These are phyloP conservation scores for Vitis hybrid DNA, from an alignment of 177 flowering plant species.

Conservation along the genomic window DNA sequence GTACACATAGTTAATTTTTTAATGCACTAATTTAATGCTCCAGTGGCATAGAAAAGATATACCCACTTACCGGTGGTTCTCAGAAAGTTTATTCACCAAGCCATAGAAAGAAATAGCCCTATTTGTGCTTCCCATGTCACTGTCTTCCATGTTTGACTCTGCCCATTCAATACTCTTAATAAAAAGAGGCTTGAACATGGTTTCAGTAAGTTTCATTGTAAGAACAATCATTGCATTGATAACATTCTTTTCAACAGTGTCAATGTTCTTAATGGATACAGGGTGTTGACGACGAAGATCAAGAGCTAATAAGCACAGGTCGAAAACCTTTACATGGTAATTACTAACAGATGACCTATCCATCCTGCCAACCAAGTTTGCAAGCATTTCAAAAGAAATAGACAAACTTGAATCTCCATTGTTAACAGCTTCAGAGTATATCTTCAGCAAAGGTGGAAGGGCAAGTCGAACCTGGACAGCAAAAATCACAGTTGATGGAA, in stretches of 20 bases:
- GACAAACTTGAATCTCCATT: slow-evolving; percentile 65
- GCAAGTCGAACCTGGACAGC: slow-evolving; percentile 68
- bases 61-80: slow-evolving; percentile 65
- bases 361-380: slow-evolving; percentile 49
- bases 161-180: slow-evolving; percentile 85
- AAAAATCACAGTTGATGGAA: slow-evolving; percentile 10
- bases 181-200: slow-evolving; percentile 88
- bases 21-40: too few relatives aligned
- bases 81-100: slow-evolving; percentile 71
- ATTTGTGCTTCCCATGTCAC: slow-evolving; percentile 26
- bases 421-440: slow-evolving; percentile 53
- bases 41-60: neutral
- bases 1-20: too few relatives aligned
- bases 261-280: slow-evolving; percentile 47
- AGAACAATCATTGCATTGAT: slow-evolving; percentile 56
- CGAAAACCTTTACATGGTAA: slow-evolving; percentile 64
- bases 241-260: slow-evolving; percentile 62
- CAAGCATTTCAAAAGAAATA: slow-evolving; percentile 64
- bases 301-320: slow-evolving; percentile 73
- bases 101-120: slow-evolving; percentile 72
- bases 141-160: slow-evolving; percentile 50
- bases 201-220: slow-evolving; percentile 85
- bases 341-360: slow-evolving; percentile 62
- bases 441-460: slow-evolving; percentile 58
- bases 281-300: slow-evolving; percentile 79